phyloP scores from a whole-genome alignment of 345 rosid genomes.

The Rhodamnia rubescens region DNA sequence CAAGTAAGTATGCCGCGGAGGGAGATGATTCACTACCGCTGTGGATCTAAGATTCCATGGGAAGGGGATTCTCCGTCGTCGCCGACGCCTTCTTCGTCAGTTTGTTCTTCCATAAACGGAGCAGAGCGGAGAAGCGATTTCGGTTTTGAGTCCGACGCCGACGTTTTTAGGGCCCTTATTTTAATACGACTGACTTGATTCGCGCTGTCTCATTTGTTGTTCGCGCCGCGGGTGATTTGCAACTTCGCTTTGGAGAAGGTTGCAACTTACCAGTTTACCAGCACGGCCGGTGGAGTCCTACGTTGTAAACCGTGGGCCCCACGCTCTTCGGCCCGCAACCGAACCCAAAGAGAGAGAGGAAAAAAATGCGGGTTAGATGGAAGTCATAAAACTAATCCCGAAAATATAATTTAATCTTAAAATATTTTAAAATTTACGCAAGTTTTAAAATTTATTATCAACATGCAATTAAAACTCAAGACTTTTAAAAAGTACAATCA shows the following conservation, averaged over 20 bases:
- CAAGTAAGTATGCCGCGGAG: not conserved
- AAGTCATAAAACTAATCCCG: too few species aligned
- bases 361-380: too few species aligned
- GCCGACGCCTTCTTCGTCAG: not conserved
- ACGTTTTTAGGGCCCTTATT: not conserved
- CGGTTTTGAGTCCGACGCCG: not conserved
- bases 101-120: slow-evolving; percentile 4
- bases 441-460: too few species aligned
- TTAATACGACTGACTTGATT: not conserved
- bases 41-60: not conserved
- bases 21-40: not conserved
- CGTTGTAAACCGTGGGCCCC: not conserved
- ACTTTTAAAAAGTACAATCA: too few species aligned
- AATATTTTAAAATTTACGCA: too few species aligned
- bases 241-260: not conserved
- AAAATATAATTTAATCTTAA: too few species aligned
- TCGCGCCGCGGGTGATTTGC: not conserved
- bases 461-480: too few species aligned
- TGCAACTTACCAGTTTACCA: too few species aligned
- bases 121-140: not conserved
- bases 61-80: not conserved
- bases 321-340: too few species aligned
- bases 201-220: not conserved
- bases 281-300: not conserved
- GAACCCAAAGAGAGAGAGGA: too few species aligned